A percentile compares a stretch with the other conserved stretches of the same genome.
Conservation (phyloP, 345 rosid genomes). For the Linum lewisii region DNA sequence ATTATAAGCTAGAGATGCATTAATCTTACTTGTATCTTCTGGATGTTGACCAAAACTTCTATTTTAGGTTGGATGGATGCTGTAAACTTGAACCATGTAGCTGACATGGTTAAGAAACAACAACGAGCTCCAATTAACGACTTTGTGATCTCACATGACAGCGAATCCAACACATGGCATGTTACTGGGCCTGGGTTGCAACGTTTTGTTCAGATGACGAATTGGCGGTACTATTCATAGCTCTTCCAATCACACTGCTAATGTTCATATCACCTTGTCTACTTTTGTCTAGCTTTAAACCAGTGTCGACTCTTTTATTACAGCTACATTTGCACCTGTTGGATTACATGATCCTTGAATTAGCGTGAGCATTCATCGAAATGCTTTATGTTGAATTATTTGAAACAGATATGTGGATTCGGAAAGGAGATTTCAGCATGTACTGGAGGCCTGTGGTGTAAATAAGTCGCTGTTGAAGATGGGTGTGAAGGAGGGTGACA, state of each 20-base stretch:
- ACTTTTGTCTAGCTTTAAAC: too few relatives aligned
- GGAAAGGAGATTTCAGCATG: conserved; percentile 76
- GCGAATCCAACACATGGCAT: conserved; percentile 54
- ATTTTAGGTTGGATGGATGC: conserved; percentile 26
- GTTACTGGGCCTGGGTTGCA: conserved; percentile 75
- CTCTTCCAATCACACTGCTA: background rate
- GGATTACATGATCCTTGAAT: too few relatives aligned
- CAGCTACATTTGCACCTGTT: too few relatives aligned
- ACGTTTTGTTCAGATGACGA: conserved; percentile 94
- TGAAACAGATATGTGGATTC: conserved; percentile 69
- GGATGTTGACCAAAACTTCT: background rate
- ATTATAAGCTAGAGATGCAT: too few relatives aligned
- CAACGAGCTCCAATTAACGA: conserved; percentile 60
- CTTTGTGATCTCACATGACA: conserved; percentile 62
- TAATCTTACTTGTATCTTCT: too few relatives aligned
- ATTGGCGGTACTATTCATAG: conserved; percentile 53
- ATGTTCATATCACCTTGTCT: too few relatives aligned
- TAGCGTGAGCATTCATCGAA: too few relatives aligned
- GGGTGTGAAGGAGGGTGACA: conserved; percentile 93
- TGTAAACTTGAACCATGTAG: conserved; percentile 62
- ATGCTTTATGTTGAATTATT: too few relatives aligned
- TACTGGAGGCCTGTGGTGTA: conserved; percentile 89
- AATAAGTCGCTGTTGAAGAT: conserved; percentile 56
- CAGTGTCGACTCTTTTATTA: too few relatives aligned
- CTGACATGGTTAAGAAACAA: conserved; percentile 58